Conservation (phyloP, 164 flowering plant species). For the Vitis labrusca region DNA sequence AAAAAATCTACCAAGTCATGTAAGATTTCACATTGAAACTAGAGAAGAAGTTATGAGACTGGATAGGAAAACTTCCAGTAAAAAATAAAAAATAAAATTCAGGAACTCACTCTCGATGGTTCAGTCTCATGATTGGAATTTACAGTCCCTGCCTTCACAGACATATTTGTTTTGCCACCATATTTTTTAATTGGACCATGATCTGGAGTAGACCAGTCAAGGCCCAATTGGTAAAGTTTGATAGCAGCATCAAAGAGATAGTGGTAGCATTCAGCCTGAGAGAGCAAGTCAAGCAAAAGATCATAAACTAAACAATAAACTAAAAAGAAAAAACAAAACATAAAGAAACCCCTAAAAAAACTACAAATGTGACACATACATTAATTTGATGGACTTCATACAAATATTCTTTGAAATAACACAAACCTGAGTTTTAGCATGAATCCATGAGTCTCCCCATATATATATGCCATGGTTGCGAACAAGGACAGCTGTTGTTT, state of each 20-base stretch:
- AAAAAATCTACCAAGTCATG: not conserved
- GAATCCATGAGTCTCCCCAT: conserved; percentile 99
- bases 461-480: conserved; percentile 95
- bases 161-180: conserved; percentile 16
- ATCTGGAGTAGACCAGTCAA: conserved; percentile 73
- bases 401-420: not conserved
- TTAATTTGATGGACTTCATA: not conserved
- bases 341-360: too few species aligned
- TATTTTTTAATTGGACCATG: conserved; percentile 56
- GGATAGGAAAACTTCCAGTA: not conserved
- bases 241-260: conserved; percentile 95
- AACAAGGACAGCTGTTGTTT: conserved; percentile 96
- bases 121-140: conserved; percentile 21
- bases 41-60: not conserved
- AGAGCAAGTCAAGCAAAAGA: not conserved
- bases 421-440: conserved; percentile 95
- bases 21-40: not conserved
- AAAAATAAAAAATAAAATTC: not conserved
- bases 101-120: conserved; percentile 39
- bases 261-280: conserved; percentile 93
- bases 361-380: too few species aligned
- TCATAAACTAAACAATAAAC: conserved; percentile 1
- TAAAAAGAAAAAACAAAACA: too few species aligned
- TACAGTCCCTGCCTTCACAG: conserved; percentile 35
- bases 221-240: conserved; percentile 79